These are phyloP conservation scores for Phaeotremella fagi DNA, from an alignment of 768 basidiomycete genomes.

Conservation along the genomic window DNA sequence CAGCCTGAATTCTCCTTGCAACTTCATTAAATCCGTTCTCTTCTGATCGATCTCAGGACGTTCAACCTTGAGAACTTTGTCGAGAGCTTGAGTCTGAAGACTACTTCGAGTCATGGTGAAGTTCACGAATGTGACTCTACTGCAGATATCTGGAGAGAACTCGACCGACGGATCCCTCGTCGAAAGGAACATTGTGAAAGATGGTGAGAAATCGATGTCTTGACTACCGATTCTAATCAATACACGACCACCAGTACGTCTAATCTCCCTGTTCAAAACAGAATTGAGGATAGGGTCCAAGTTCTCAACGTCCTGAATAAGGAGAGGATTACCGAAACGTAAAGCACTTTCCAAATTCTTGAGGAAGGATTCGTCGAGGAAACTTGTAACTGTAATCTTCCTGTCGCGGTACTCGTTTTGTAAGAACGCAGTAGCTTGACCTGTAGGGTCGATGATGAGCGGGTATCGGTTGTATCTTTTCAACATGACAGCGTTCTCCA, in stretches of 20 bases:
- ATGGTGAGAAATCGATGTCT: constrained; percentile 98
- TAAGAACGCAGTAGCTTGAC: constrained; percentile 90
- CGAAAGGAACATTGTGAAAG: constrained; percentile 99
- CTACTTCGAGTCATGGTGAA: constrained; percentile 99
- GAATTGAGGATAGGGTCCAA: constrained; percentile 96
- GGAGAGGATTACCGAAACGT: constrained; percentile 92
- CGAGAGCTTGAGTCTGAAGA: constrained; percentile 94
- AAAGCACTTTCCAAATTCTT: constrained; percentile 98
- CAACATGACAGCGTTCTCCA: constrained; percentile 99
- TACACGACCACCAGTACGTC: constrained; percentile 93
- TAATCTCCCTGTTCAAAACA: constrained; percentile 92
- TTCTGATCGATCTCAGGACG: constrained; percentile 94
- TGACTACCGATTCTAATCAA: constrained; percentile 93
- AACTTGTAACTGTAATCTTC: constrained; percentile 97
- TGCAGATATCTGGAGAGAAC: constrained; percentile 97
- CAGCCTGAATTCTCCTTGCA: constrained; percentile 95
- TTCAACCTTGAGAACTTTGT: constrained; percentile 94
- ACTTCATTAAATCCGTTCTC: constrained; percentile 92
- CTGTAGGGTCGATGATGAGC: constrained; percentile 94
- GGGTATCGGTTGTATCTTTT: constrained; percentile 97
- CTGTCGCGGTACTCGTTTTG: constrained; percentile 91
- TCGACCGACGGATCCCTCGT: constrained; percentile 96
- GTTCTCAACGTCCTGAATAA: constrained; percentile 97
- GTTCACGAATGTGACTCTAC: constrained; percentile 91
- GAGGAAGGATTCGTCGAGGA: constrained; percentile 96